Percentiles rank a stretch among this genome's conserved stretches.
Conservation (phyloP, 2,329 filamentous ascomycete species). For the Parastagonospora avenae region DNA sequence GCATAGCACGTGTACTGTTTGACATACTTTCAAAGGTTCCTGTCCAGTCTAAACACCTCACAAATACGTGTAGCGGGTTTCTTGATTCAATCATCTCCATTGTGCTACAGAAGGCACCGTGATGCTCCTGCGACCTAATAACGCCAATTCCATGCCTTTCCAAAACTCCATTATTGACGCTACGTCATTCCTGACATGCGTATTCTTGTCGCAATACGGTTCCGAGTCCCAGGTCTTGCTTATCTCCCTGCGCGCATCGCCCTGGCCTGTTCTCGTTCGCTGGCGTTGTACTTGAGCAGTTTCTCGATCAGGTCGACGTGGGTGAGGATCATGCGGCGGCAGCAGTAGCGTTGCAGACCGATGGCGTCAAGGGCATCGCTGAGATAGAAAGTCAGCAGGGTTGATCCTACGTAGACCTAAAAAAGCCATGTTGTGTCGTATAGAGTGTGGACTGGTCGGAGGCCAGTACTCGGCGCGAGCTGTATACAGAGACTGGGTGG, state of each 20-base stretch:
- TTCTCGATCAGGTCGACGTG: conserved; percentile 99
- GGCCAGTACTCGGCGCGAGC: neutral
- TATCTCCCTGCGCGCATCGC: conserved; percentile 32
- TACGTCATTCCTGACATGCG: neutral
- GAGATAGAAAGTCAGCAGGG: conserved; percentile 3
- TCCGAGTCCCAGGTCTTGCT: neutral
- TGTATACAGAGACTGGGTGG: neutral
- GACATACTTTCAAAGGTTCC: no score
- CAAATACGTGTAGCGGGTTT: no score
- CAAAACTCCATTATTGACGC: neutral
- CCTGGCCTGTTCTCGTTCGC: conserved; percentile 41
- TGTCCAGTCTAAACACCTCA: no score
- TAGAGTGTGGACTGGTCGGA: no score
- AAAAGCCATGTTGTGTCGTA: neutral
- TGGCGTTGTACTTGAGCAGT: conserved; percentile 65
- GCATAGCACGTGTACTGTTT: no score
- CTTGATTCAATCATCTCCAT: neutral
- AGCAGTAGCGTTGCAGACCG: conserved; percentile 95
- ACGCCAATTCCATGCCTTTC: neutral
- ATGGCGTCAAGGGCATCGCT: conserved; percentile 97
- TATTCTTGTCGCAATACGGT: neutral
- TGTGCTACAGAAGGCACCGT: neutral
- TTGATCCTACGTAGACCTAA: neutral
- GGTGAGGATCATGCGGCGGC: conserved; percentile 98
- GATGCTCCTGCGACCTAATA: neutral